phyloP scores from a whole-genome alignment of 1,284 basidiomycete genomes.

The Hemileia vastatrix region DNA sequence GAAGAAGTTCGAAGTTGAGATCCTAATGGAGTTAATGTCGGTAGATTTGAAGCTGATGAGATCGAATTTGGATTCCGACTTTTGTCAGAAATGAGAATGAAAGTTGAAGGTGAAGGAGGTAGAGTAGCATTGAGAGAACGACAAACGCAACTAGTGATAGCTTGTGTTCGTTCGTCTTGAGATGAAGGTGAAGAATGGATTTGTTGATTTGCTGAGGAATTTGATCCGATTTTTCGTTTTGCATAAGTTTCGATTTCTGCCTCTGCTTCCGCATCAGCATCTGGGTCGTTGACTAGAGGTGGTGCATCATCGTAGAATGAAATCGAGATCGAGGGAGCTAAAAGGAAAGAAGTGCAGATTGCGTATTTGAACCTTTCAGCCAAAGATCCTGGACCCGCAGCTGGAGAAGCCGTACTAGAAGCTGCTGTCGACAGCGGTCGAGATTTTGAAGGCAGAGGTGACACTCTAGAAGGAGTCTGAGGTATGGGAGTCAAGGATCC shows the following conservation, averaged over 20 bases:
- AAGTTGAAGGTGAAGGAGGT: not conserved
- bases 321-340: slow-evolving; percentile 38
- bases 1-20: not conserved
- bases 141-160: not conserved
- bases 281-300: not conserved
- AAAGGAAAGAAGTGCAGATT: slow-evolving; percentile 39
- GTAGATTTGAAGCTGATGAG: not conserved
- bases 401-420: not conserved
- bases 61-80: not conserved
- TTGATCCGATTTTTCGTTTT: no score
- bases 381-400: slow-evolving; percentile 25
- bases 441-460: not conserved
- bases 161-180: no score
- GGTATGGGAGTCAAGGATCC: not conserved
- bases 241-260: no score
- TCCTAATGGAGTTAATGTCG: not conserved
- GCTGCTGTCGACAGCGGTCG: not conserved
- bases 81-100: not conserved
- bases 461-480: not conserved
- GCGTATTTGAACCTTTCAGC: slow-evolving; percentile 38
- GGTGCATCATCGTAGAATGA: slow-evolving; percentile 35
- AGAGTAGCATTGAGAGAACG: not conserved
- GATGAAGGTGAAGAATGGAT: not conserved
- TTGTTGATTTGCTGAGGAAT: not conserved
- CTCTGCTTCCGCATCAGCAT: no score